Evolutionary conservation across 805 yeast species (phyloP), one percentile per base, ranked within the genome.

Genomic region (Metschnikowia reukaufii): DNA sequence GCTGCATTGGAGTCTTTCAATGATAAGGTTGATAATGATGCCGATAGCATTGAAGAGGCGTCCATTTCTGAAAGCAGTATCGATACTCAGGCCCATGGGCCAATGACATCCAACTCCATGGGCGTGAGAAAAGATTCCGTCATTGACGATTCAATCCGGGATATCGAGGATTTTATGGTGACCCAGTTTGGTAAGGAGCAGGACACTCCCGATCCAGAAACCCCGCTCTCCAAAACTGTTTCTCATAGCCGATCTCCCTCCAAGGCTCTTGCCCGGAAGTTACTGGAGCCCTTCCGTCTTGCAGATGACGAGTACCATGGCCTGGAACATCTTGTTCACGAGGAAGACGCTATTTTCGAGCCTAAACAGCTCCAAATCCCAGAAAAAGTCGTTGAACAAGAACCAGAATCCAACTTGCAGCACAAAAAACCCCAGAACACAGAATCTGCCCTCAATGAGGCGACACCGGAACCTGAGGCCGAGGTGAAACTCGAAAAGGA

Each of bases 121-220:
- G 23, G n/a, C 17, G 9, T 31, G 30, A 19, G 42, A 27, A 47
- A 31, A n/a, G 51, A 44, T 7, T 45, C 55, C 7, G 55, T 60
- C 9, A 60, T 66, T 15, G 66, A 67, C 46, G 48, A 65, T 2
- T 67, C 74, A 1, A 70, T 72, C 38, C 70, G 68, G 51, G 77
- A 71, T 35, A 65, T 72, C 31, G 73, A 68, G 44, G 65, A 62
- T 40, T 66, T 66, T 54, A 64, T 72, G 65, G 71, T 67, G 41
- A 57, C 66, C 2, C 70, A 68, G 38, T 59, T 69, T 32, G 55
- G 51, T 13, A 47, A 45, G 30, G 44, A 39, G 17, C 43, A 19
- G n/a, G 25, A 17, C 19, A 38, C 42, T 12, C 30, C 34, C 10
- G 45, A 23, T 13, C n/a, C 25, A 18, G 43, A 15, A 20, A 18